Evolutionary conservation across 73 alveolate genomes (phyloP).

Genomic region (Paramecium octaurelia): DNA sequence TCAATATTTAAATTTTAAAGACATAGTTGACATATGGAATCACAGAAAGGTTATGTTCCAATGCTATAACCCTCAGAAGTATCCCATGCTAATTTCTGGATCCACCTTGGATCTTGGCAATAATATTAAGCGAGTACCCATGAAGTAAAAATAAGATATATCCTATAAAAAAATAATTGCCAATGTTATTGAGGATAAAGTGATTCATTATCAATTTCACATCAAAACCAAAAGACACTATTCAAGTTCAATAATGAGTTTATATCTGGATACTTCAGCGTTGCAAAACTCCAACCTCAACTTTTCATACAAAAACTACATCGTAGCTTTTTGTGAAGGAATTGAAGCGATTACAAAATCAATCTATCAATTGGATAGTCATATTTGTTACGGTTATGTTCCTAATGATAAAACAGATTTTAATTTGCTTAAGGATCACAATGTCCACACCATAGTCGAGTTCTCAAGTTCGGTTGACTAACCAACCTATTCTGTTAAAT

Average conservation of each 20-base stretch:
- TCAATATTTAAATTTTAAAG: neutral
- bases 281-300: neutral
- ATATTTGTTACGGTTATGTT: conserved; percentile 27
- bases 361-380: neutral
- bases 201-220: neutral
- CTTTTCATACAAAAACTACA: neutral
- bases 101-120: neutral
- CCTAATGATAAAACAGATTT: neutral
- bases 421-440: neutral
- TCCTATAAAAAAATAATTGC: neutral
- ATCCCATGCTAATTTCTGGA: neutral
- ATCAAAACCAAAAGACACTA: neutral
- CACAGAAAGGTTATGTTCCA: neutral
- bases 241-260: neutral
- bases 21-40: neutral
- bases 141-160: neutral
- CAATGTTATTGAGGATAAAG: neutral
- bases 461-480: neutral
- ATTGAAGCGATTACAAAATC: neutral
- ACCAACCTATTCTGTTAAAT: neutral
- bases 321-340: neutral
- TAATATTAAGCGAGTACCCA: neutral
- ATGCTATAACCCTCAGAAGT: neutral
- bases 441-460: neutral
- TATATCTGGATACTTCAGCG: neutral